These are phyloP conservation scores for Trichoderma endophyticum DNA, from an alignment of 2,329 filamentous ascomycete genomes.

Conservation along the genomic window DNA sequence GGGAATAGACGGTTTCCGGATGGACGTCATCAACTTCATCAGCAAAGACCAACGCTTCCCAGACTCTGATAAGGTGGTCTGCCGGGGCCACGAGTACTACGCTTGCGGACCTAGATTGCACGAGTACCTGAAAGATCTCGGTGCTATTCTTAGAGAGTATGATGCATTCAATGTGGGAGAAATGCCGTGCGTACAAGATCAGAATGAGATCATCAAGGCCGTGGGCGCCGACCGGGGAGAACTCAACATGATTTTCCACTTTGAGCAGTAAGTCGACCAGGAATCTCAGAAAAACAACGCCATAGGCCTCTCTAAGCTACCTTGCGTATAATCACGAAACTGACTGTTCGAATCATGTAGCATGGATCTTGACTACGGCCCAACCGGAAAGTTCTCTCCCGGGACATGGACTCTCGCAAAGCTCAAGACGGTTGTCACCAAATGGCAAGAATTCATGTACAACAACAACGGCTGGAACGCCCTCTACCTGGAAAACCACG, in stretches of 20 bases:
- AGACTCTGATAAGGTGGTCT: slow-evolving; percentile 39
- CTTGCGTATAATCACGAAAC: background rate
- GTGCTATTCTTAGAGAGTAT: slow-evolving; percentile 43
- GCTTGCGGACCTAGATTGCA: slow-evolving; percentile 51
- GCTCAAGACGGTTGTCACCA: slow-evolving; percentile 51
- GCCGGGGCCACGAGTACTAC: slow-evolving; percentile 42
- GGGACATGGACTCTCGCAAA: slow-evolving; percentile 46
- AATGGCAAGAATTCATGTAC: slow-evolving; percentile 60
- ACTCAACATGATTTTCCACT: slow-evolving; percentile 71
- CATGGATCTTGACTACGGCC: slow-evolving; percentile 49
- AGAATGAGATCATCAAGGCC: slow-evolving; percentile 41
- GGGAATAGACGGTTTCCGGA: slow-evolving; percentile 63
- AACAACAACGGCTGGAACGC: slow-evolving; percentile 62
- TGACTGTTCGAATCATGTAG: slow-evolving; percentile 25
- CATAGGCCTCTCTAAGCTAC: background rate
- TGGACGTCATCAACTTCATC: slow-evolving; percentile 67
- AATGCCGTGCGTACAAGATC: slow-evolving; percentile 46
- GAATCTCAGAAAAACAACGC: too few species aligned
- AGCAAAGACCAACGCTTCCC: slow-evolving; percentile 59
- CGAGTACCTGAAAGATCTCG: slow-evolving; percentile 46
- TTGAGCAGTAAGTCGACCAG: slow-evolving; percentile 51
- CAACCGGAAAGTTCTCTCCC: slow-evolving; percentile 42
- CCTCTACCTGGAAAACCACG: slow-evolving; percentile 64
- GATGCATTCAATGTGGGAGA: slow-evolving; percentile 52
- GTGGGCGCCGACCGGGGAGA: slow-evolving; percentile 57